Conservation (phyloP, 768 basidiomycete genomes). For the Lactarius tabidus region DNA sequence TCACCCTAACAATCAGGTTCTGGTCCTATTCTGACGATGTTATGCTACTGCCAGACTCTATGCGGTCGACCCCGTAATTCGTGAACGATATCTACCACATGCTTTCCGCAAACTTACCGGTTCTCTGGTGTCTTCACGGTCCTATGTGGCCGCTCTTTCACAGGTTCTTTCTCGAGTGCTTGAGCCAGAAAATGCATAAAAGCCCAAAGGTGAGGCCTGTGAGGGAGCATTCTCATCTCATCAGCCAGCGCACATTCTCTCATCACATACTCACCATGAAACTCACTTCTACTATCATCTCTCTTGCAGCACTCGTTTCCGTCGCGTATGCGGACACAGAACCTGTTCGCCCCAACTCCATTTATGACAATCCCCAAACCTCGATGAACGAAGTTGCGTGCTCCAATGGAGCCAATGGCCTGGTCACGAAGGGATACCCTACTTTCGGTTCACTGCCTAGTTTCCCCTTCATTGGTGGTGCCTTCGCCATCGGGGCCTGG, state of each 20-base stretch:
- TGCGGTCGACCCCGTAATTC: background rate
- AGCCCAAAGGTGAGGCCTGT: background rate
- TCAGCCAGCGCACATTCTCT: background rate
- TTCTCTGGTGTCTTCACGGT: background rate
- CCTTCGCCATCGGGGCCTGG: constrained; percentile 32
- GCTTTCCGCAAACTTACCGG: background rate
- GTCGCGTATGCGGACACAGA: background rate
- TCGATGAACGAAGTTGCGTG: constrained; percentile 25
- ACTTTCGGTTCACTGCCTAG: constrained; percentile 22
- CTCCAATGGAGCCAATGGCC: constrained; percentile 27
- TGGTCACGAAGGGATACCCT: constrained; percentile 24
- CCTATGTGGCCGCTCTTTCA: background rate
- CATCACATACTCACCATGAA: background rate
- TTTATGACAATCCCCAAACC: constrained; percentile 10
- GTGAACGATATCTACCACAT: background rate
- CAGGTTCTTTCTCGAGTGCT: background rate
- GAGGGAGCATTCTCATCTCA: background rate
- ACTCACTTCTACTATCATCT: background rate
- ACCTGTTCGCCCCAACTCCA: constrained; percentile 2
- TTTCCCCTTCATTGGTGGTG: constrained; percentile 27
- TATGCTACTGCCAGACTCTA: background rate
- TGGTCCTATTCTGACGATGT: background rate
- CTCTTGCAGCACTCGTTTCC: background rate
- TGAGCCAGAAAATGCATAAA: background rate
- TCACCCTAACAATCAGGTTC: background rate